phyloP scores from a whole-genome alignment of 129 eudicot genomes.

The Smallanthus sonchifolius region DNA sequence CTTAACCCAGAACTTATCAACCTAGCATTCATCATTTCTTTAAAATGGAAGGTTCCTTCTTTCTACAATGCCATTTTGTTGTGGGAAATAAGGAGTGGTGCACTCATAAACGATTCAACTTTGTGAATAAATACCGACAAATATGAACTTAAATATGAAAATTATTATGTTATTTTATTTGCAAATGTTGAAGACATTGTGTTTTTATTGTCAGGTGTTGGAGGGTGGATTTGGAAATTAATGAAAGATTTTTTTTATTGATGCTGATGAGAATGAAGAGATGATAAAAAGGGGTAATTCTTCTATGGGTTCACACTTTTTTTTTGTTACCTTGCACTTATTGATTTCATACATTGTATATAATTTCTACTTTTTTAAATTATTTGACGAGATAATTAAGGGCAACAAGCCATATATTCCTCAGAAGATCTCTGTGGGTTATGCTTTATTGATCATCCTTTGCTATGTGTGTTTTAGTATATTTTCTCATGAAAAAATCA shows the following conservation, averaged over 20 bases:
- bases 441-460: conserved; percentile 76
- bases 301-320: not conserved
- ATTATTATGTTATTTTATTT: too few species aligned
- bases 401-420: conserved; percentile 65
- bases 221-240: conserved; percentile 79
- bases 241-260: conserved; percentile 70
- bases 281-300: conserved; percentile 43
- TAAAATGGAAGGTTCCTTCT: too few species aligned
- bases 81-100: too few species aligned
- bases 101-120: too few species aligned
- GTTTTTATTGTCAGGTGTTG: conserved; percentile 51
- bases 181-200: too few species aligned
- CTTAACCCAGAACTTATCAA: too few species aligned
- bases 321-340: conserved; percentile 18
- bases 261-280: conserved; percentile 48
- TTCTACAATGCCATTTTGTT: too few species aligned
- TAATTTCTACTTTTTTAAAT: not conserved
- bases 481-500: too few species aligned
- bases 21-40: too few species aligned
- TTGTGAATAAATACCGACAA: too few species aligned
- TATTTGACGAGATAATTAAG: conserved; percentile 48
- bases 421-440: conserved; percentile 85
- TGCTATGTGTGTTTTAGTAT: conserved; percentile 13
- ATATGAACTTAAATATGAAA: too few species aligned
- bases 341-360: not conserved